Evolutionary conservation across 169 alveolate species (phyloP).

Genomic region (Miamiensis avidus): DNA sequence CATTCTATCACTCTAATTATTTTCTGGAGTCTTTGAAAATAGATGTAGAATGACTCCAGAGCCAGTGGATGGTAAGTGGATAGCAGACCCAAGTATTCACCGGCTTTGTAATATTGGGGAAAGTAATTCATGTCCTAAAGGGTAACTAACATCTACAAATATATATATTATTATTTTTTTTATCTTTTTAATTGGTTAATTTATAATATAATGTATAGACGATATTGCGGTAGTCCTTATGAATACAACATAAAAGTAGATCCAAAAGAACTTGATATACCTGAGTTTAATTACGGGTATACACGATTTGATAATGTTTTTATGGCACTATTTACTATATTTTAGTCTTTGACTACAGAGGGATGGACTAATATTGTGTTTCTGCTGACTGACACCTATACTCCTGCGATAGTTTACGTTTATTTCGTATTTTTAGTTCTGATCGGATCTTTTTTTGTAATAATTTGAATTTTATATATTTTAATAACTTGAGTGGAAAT

Average conservation of each 20-base stretch:
- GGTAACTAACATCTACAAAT: not conserved
- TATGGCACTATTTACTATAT: slow-evolving; percentile 13
- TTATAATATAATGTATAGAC: not conserved
- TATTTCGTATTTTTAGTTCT: slow-evolving; percentile 23
- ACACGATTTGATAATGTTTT: slow-evolving; percentile 35
- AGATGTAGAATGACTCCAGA: slow-evolving; percentile 53
- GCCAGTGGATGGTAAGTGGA: slow-evolving; percentile 28
- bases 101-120: slow-evolving; percentile 9
- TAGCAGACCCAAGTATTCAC: not conserved
- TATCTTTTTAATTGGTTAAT: not conserved
- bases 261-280: slow-evolving; percentile 3
- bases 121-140: not conserved
- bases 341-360: slow-evolving; percentile 33
- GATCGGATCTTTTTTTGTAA: slow-evolving; percentile 35
- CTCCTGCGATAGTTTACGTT: slow-evolving; percentile 12
- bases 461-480: too few species aligned
- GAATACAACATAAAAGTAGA: not conserved
- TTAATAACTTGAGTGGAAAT: not conserved
- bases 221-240: slow-evolving; percentile 31
- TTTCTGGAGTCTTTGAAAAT: slow-evolving; percentile 52
- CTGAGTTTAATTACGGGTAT: slow-evolving; percentile 23
- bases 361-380: slow-evolving; percentile 35
- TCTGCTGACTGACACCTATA: slow-evolving; percentile 8
- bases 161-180: too few species aligned
- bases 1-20: slow-evolving; percentile 67